Conservation (phyloP, 169 alveolate genomes). For the Theileria orientalis region DNA sequence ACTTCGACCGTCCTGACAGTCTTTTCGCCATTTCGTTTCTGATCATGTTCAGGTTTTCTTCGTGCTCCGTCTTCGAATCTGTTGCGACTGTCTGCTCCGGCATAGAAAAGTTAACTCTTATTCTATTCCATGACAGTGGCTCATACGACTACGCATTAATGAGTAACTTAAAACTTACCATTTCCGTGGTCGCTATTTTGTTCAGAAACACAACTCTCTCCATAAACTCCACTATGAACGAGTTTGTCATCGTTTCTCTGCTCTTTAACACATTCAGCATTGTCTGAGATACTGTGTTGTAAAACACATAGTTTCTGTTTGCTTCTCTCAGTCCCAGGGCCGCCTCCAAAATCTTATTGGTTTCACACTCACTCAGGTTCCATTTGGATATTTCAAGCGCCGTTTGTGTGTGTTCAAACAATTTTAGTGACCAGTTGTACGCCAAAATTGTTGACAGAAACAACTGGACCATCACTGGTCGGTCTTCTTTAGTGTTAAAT, state of each 20-base stretch:
- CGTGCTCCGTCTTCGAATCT: conserved; percentile 6
- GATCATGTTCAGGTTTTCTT: background rate
- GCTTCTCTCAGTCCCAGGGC: conserved; percentile 53
- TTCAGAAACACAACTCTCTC: conserved; percentile 9
- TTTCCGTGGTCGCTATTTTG: conserved; percentile 1
- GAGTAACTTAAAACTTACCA: background rate
- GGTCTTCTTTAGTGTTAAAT: conserved; percentile 11
- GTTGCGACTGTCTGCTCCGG: background rate
- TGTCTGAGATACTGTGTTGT: conserved; percentile 15
- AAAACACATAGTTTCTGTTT: conserved; percentile 47
- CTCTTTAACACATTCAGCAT: background rate
- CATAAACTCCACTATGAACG: conserved; percentile 5
- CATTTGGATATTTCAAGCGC: conserved; percentile 18
- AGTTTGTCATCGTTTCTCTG: background rate
- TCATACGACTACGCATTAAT: conserved; percentile 6
- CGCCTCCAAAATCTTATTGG: background rate
- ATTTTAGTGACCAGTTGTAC: conserved; percentile 48
- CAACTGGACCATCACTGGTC: background rate
- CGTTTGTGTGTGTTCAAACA: background rate
- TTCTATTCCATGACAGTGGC: conserved; percentile 19
- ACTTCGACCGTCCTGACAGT: conserved; percentile 11
- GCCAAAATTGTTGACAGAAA: conserved; percentile 22
- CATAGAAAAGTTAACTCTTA: background rate
- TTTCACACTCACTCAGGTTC: background rate
- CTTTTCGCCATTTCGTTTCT: conserved; percentile 26